Conservation (phyloP, 2,329 filamentous ascomycete genomes). For the Claviceps sp. region DNA sequence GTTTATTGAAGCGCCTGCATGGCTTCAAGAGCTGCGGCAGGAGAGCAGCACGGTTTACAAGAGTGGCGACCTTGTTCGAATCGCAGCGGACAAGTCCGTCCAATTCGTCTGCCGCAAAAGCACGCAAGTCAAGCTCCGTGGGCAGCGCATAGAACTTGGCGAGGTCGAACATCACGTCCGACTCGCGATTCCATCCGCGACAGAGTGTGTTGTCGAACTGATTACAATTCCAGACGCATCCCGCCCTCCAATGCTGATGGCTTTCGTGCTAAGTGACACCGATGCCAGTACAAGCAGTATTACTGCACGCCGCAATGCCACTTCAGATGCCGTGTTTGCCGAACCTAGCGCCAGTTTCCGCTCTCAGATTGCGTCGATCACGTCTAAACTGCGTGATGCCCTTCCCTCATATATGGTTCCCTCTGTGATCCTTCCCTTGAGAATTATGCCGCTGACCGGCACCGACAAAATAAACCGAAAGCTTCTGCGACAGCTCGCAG, state of each 20-base stretch:
- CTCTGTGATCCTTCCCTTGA: background rate
- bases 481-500: background rate
- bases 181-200: background rate
- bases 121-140: slow-evolving; percentile 3
- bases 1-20: background rate
- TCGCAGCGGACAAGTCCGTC: background rate
- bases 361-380: background rate
- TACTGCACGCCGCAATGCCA: background rate
- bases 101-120: background rate
- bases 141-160: slow-evolving; percentile 3
- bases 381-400: background rate
- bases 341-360: background rate
- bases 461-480: background rate
- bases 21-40: background rate
- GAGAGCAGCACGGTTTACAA: background rate
- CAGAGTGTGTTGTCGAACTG: background rate
- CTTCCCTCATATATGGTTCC: slow-evolving; percentile 4
- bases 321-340: background rate
- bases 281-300: background rate
- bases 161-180: slow-evolving; percentile 2
- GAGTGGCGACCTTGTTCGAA: slow-evolving; percentile 1
- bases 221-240: background rate
- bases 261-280: background rate
- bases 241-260: background rate
- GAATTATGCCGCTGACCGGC: background rate